phyloP scores from a whole-genome alignment of 371 early-diverging fungal species.

The Basidiobolus meristosporus region DNA sequence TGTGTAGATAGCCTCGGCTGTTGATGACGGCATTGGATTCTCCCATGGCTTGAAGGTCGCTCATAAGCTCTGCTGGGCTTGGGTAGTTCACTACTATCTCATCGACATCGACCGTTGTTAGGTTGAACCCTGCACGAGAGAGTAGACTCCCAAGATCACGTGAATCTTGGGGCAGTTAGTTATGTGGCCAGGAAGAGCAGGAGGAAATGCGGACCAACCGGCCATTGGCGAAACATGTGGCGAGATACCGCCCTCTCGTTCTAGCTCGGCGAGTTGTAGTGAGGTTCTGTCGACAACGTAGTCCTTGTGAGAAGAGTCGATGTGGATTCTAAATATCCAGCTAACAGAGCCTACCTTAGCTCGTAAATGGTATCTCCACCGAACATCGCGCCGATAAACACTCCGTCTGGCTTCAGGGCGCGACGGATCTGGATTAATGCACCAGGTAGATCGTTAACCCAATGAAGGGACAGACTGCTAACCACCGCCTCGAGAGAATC shows the following conservation, averaged over 20 bases:
- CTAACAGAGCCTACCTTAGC: too few relatives aligned
- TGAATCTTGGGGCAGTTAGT: conserved; percentile 20
- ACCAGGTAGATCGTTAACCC: conserved; percentile 91
- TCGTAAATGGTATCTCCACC: conserved; percentile 92
- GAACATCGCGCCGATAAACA: conserved; percentile 80
- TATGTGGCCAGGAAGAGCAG: background rate
- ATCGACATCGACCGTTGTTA: conserved; percentile 89
- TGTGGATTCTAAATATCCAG: background rate
- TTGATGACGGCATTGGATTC: conserved; percentile 74
- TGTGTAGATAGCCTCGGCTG: conserved; percentile 39
- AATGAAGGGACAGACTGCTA: conserved; percentile 73
- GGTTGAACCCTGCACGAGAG: conserved; percentile 62
- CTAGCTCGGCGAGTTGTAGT: conserved; percentile 77
- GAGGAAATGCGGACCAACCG: conserved; percentile 10
- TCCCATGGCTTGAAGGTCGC: conserved; percentile 84
- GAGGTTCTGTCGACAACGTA: conserved; percentile 34
- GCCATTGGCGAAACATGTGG: conserved; percentile 87
- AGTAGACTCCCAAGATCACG: conserved; percentile 67
- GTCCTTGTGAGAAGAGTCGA: too few relatives aligned
- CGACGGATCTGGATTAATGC: conserved; percentile 64
- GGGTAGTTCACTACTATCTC: conserved; percentile 85
- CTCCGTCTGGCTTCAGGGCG: conserved; percentile 75
- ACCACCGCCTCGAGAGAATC: conserved; percentile 73
- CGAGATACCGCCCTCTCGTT: conserved; percentile 80
- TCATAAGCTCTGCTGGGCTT: conserved; percentile 73